Evolutionary conservation across 768 basidiomycete genomes (phyloP).

Genomic region (Lentinula detonsa): DNA sequence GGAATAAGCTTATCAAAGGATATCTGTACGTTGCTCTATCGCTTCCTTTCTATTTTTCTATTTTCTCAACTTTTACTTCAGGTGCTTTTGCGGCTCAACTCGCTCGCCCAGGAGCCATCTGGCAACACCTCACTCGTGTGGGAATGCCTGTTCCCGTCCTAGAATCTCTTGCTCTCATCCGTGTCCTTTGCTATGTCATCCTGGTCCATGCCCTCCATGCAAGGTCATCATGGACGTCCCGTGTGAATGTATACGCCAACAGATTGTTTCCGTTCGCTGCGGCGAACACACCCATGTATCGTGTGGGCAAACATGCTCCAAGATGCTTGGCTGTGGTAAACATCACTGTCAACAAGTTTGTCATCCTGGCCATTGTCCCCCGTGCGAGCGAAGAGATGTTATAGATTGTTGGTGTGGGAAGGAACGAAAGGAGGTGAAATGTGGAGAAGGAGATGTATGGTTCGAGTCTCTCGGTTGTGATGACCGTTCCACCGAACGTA

Average conservation of each 20-base stretch:
- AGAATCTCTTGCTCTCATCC: conserved; percentile 70
- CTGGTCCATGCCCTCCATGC: conserved; percentile 96
- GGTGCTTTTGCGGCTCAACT: conserved; percentile 80
- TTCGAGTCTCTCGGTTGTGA: conserved; percentile 47
- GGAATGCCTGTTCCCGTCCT: conserved; percentile 55
- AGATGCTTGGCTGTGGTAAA: conserved; percentile 58
- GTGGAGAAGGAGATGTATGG: conserved; percentile 32
- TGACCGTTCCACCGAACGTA: conserved; percentile 51
- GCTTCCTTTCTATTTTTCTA: neutral
- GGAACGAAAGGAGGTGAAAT: conserved; percentile 49
- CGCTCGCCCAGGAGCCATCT: conserved; percentile 69
- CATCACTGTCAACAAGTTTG: conserved; percentile 68
- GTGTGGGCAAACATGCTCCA: conserved; percentile 38
- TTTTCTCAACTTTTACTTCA: conserved; percentile 20
- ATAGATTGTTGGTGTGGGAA: conserved; percentile 81
- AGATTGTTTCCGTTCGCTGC: conserved; percentile 53
- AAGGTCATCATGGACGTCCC: conserved; percentile 66
- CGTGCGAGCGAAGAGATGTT: conserved; percentile 50
- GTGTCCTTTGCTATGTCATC: conserved; percentile 84
- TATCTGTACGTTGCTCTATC: conserved; percentile 50
- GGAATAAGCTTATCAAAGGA: conserved; percentile 56
- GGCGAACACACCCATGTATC: conserved; percentile 34
- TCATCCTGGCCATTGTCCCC: conserved; percentile 70
- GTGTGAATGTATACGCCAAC: conserved; percentile 74
- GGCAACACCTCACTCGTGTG: conserved; percentile 75